phyloP scores from a whole-genome alignment of 1,139 yeast genomes.

The Yamadazyma buinensis region DNA sequence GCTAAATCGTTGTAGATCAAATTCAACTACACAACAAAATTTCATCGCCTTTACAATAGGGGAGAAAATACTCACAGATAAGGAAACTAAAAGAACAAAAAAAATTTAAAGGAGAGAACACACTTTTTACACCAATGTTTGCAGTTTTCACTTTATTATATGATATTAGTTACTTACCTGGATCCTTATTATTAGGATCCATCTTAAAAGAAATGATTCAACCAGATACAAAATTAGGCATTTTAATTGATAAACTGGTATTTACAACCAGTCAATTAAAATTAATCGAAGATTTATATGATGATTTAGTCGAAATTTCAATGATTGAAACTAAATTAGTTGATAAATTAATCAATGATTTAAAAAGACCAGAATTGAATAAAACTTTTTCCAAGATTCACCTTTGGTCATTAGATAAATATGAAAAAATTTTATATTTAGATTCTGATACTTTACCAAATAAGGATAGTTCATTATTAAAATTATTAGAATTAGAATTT shows the following conservation, averaged over 20 bases:
- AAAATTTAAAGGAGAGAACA: too few species aligned
- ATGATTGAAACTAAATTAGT: slow-evolving; percentile 20
- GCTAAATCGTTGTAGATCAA: too few species aligned
- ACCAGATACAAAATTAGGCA: slow-evolving; percentile 22
- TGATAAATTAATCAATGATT: slow-evolving; percentile 25
- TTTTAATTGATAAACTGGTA: slow-evolving; percentile 30
- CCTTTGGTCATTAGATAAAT: slow-evolving; percentile 58
- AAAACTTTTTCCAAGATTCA: slow-evolving; percentile 70
- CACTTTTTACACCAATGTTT: too few species aligned
- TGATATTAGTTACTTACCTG: slow-evolving; percentile 67
- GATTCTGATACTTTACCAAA: slow-evolving; percentile 79
- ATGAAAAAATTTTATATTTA: slow-evolving; percentile 62
- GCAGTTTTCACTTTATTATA: slow-evolving; percentile 71
- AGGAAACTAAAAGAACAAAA: too few species aligned
- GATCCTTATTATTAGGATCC: slow-evolving; percentile 65
- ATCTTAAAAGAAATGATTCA: slow-evolving; percentile 18
- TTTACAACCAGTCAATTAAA: slow-evolving; percentile 27
- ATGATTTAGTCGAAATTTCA: slow-evolving; percentile 29
- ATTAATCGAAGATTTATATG: slow-evolving; percentile 25
- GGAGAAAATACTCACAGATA: too few species aligned
- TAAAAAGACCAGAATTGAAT: slow-evolving; percentile 73
- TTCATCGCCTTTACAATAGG: too few species aligned
- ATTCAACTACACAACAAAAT: too few species aligned
- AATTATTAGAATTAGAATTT: slow-evolving; percentile 28
- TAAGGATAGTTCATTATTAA: slow-evolving; percentile 28